These are phyloP conservation scores for Hypoxylon subgilvum DNA, from an alignment of 495 filamentous ascomycete species.

Conservation along the genomic window DNA sequence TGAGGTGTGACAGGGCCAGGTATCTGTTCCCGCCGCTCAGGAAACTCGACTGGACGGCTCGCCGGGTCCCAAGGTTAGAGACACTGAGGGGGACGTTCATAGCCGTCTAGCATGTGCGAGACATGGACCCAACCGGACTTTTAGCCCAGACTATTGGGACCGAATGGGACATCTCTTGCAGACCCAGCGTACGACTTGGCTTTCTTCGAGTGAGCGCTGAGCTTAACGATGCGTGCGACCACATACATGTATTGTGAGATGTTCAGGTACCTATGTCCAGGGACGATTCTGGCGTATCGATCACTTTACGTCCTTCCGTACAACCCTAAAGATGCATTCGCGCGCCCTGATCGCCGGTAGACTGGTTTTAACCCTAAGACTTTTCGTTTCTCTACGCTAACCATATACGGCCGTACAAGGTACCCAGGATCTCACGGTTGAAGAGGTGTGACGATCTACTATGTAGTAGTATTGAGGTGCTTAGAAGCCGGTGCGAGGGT, in stretches of 20 bases:
- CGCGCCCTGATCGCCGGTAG: slow-evolving; percentile 14
- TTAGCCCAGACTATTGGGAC: slow-evolving; percentile 37
- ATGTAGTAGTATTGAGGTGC: slow-evolving; percentile 26
- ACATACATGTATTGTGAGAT: neutral
- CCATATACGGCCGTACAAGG: slow-evolving; percentile 37
- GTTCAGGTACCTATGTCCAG: no score
- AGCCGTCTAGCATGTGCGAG: slow-evolving; percentile 37
- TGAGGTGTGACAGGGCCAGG: slow-evolving; percentile 20
- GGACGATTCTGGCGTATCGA: neutral
- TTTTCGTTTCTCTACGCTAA: slow-evolving; percentile 13
- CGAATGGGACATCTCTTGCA: slow-evolving; percentile 18
- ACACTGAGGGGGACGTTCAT: slow-evolving; percentile 27
- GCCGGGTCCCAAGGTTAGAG: slow-evolving; percentile 20
- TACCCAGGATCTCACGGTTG: slow-evolving; percentile 25
- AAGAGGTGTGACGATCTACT: slow-evolving; percentile 34
- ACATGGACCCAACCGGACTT: slow-evolving; percentile 38
- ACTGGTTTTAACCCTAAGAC: slow-evolving; percentile 9
- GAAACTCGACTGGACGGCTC: slow-evolving; percentile 25
- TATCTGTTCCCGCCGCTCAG: slow-evolving; percentile 32
- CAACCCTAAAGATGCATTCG: slow-evolving; percentile 16
- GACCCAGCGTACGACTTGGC: slow-evolving; percentile 18
- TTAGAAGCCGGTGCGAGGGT: slow-evolving; percentile 34
- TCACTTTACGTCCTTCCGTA: slow-evolving; percentile 7
- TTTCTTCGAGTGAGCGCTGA: neutral
- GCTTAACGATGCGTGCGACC: neutral